Conservation (phyloP, 805 yeast species). For the Candida sakaeoensis region DNA sequence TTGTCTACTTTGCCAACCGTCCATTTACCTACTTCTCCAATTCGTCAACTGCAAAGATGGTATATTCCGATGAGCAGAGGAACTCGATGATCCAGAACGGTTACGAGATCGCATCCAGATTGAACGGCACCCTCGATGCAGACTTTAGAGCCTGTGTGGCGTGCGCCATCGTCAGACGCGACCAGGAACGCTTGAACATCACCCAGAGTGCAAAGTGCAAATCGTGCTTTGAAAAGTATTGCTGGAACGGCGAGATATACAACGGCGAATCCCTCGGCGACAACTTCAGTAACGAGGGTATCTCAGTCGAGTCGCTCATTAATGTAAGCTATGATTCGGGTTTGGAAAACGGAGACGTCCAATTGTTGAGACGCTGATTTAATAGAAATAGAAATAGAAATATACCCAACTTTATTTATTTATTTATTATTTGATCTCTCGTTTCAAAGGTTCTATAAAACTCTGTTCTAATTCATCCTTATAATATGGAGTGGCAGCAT, state of each 20-base stretch:
- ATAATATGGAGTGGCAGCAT: constrained; percentile 92
- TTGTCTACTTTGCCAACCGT: constrained; percentile 74
- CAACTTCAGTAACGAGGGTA: not conserved
- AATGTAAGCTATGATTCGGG: not conserved
- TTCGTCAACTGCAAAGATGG: constrained; percentile 67
- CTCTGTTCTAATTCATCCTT: constrained; percentile 51
- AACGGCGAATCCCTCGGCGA: not conserved
- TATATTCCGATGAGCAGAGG: constrained; percentile 56
- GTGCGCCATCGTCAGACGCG: constrained; percentile 79
- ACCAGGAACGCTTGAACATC: constrained; percentile 62
- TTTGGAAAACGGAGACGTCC: not conserved
- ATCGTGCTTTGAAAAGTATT: constrained; percentile 65
- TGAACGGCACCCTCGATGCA: constrained; percentile 61
- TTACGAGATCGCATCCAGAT: constrained; percentile 62
- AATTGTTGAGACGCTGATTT: not conserved
- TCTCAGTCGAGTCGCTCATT: not conserved
- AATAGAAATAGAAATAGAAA: not conserved
- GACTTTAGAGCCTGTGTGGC: constrained; percentile 75
- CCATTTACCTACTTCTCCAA: constrained; percentile 65
- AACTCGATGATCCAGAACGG: constrained; percentile 67
- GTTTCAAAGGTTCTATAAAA: constrained; percentile 66
- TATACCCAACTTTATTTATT: not conserved
- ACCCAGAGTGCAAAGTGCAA: constrained; percentile 68
- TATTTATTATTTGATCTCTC: too few species aligned
- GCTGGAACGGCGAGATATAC: constrained; percentile 59